A percentile compares a stretch with the other conserved stretches of the same genome.
These are phyloP conservation scores for Tubosaeta sp. DNA, from an alignment of 768 basidiomycete species.

Conservation along the genomic window DNA sequence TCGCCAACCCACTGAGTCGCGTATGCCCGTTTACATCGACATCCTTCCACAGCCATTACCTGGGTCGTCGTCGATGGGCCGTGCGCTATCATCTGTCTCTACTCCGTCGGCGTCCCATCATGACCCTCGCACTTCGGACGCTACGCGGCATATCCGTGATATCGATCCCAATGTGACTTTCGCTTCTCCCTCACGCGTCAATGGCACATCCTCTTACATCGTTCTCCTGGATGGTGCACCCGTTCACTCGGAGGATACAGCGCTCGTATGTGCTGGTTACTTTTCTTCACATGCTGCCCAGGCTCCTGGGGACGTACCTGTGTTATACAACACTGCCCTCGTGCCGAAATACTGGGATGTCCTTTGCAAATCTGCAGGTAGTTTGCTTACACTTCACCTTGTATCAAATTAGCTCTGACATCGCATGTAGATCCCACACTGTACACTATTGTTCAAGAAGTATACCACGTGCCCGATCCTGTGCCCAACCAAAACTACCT, in stretches of 20 bases:
- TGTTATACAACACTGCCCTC: slow-evolving; percentile 57
- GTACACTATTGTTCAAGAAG: slow-evolving; percentile 65
- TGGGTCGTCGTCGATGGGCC: slow-evolving; percentile 7
- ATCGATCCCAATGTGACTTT: slow-evolving; percentile 72
- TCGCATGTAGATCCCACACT: slow-evolving; percentile 54
- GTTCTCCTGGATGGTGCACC: slow-evolving; percentile 47
- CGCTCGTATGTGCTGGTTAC: slow-evolving; percentile 31
- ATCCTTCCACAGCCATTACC: slow-evolving; percentile 23
- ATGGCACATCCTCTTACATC: slow-evolving; percentile 52
- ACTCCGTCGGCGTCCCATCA: slow-evolving; percentile 1
- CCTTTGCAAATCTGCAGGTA: slow-evolving; percentile 54
- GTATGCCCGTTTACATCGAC: slow-evolving; percentile 32
- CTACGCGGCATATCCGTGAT: slow-evolving; percentile 48
- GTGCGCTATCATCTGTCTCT: background rate
- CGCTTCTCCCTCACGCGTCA: slow-evolving; percentile 42
- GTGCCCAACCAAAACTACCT: slow-evolving; percentile 18
- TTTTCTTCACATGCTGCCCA: slow-evolving; percentile 29
- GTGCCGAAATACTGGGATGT: slow-evolving; percentile 64
- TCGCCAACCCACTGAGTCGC: slow-evolving; percentile 21
- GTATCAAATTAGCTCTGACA: background rate
- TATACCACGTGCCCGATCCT: slow-evolving; percentile 33
- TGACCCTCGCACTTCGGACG: slow-evolving; percentile 10
- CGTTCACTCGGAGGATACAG: slow-evolving; percentile 49
- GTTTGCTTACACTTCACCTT: slow-evolving; percentile 12
- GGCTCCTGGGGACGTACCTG: slow-evolving; percentile 24